Base-by-base conservation (phyloP, 2,329 filamentous ascomycete genomes). In the Paracorniculantispora psalliotae region DNA sequence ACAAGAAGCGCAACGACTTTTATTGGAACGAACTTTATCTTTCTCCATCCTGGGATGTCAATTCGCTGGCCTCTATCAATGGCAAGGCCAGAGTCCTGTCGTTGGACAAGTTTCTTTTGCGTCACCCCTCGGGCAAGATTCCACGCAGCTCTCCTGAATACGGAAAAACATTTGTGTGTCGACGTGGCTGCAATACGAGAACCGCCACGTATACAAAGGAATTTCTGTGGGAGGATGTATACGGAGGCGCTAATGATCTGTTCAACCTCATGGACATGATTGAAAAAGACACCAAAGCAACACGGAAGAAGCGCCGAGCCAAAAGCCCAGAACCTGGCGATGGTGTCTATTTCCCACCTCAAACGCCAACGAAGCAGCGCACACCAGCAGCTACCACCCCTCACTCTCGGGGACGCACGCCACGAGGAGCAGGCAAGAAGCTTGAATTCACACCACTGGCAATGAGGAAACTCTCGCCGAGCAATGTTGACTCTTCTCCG, bases 401-500 rank as follows among this genome's bases (percentile, higher is more conserved):
- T 6, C 68, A 69, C 21, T 71, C 69, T 8, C 67, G 65, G 49
- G 63, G 68, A 23, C 65, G 61, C n/a, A 65, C 69, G 39, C 49
- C 12, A 30, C 73, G 71, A 64, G 68, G 71, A 33, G 61, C 65
- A 1, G 66, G 67, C 56, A 96, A 92, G 68, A 89, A 91, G 5
- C 83, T 99, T 37, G 92, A 97, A 69, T 97, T 97, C 68, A 99
- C 94, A 0, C 94, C 94, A 0, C 77, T 99, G n/a, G 92, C 91
- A 7, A 97, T 91, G 15, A 88, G 94, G 41, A 82, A 89, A 21
- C 81, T 99, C 3, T 91, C 91, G 1, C 89, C 90, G 4, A 82
- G 82, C 35, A 84, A 89, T 64, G 81, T 89, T 59, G 83, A 91
- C 46, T 85, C 88, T 2, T 96, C 94, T 0, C 94, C 94, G 0